Evolutionary conservation across 371 early-diverging fungal genomes (phyloP).

Genomic region (Nematocida ironsii): DNA sequence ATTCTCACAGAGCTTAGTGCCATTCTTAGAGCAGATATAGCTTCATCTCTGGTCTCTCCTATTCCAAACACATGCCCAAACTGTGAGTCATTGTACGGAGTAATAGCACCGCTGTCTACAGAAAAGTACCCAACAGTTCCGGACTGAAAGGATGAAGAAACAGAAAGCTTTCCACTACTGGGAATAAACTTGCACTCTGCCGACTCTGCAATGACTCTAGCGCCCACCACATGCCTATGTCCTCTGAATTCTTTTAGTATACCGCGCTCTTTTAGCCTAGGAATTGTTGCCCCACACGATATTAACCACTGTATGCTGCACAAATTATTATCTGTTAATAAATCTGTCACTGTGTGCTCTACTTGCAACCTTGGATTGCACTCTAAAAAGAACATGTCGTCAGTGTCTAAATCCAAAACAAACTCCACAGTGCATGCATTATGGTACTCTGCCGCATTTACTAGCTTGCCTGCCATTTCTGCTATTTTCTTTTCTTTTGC

Average conservation of each 20-base stretch:
- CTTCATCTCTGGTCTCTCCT: constrained; percentile 77
- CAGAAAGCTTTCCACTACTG: constrained; percentile 84
- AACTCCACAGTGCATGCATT: constrained; percentile 97
- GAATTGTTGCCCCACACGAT: constrained; percentile 73
- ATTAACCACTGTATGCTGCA: constrained; percentile 92
- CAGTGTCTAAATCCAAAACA: constrained; percentile 78
- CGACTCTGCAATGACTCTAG: constrained; percentile 96
- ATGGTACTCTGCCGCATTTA: constrained; percentile 85
- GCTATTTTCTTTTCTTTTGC: constrained; percentile 81
- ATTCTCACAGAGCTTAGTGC: constrained; percentile 26
- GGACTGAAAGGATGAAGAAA: constrained; percentile 83
- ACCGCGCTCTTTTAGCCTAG: constrained; percentile 8
- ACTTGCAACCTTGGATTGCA: constrained; percentile 95
- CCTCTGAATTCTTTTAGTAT: neutral
- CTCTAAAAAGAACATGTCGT: constrained; percentile 88
- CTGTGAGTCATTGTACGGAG: constrained; percentile 95
- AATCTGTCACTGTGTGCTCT: constrained; percentile 96
- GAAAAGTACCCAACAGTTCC: constrained; percentile 98
- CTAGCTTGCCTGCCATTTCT: constrained; percentile 84
- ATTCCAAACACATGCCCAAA: constrained; percentile 97
- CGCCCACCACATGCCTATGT: constrained; percentile 84
- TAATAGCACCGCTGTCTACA: constrained; percentile 85
- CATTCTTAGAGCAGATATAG: constrained; percentile 41
- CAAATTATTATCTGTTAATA: constrained; percentile 90
- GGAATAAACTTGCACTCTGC: constrained; percentile 96